These are phyloP conservation scores for Luvunga scandens DNA, from an alignment of 345 rosid species.

Conservation along the genomic window DNA sequence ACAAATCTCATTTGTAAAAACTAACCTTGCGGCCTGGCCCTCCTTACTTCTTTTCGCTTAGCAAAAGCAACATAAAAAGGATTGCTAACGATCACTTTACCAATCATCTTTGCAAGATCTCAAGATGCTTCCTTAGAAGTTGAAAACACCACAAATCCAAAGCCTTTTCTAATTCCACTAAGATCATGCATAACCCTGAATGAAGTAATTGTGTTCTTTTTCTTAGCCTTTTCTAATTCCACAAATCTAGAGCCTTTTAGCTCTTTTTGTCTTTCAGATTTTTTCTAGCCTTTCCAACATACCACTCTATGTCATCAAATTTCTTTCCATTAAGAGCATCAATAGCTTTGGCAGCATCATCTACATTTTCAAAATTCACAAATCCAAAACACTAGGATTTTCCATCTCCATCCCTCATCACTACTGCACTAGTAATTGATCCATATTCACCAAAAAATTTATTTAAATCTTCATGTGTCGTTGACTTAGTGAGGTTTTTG, in stretches of 20 bases:
- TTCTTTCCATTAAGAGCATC: too few relatives aligned
- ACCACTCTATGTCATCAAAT: too few relatives aligned
- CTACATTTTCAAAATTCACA: background rate
- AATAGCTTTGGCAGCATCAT: background rate
- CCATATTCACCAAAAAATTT: background rate
- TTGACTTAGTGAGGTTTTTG: background rate
- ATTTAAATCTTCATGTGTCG: background rate
- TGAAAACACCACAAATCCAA: too few relatives aligned
- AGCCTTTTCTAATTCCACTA: too few relatives aligned
- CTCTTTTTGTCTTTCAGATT: too few relatives aligned
- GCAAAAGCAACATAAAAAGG: conserved; percentile 59
- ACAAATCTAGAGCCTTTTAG: too few relatives aligned
- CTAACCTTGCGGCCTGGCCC: conserved; percentile 66
- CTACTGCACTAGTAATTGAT: background rate
- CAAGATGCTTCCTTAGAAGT: too few relatives aligned
- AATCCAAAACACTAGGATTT: background rate
- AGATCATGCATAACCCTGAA: too few relatives aligned
- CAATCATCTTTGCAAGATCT: conserved; percentile 45
- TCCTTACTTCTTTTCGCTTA: conserved; percentile 37
- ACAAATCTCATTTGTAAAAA: conserved; percentile 69
- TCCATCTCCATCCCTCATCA: background rate
- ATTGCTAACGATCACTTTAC: conserved; percentile 59
- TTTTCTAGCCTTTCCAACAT: too few relatives aligned
- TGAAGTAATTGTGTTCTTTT: too few relatives aligned
- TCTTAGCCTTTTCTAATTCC: too few relatives aligned